Conservation (phyloP, 805 yeast species). For the Wickerhamiella siamensis region DNA sequence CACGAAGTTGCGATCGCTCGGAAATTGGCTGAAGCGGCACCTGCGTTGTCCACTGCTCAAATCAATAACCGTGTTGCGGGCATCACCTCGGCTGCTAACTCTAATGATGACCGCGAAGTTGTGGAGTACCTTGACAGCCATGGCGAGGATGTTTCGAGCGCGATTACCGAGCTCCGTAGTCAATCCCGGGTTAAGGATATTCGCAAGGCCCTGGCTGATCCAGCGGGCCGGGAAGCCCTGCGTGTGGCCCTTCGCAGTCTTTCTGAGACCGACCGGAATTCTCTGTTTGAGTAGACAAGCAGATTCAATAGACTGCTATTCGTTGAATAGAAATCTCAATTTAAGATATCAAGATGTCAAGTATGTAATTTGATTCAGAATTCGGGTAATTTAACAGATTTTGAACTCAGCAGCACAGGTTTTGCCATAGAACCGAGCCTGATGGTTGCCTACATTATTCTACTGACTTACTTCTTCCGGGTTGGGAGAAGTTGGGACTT, state of each 20-base stretch:
- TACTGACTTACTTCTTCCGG: no score
- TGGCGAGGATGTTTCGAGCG: slow-evolving; percentile 41
- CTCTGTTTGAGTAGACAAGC: slow-evolving; percentile 17
- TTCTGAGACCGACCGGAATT: slow-evolving; percentile 23
- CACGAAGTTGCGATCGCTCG: slow-evolving; percentile 69
- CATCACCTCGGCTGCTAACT: slow-evolving; percentile 32
- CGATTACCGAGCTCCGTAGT: slow-evolving; percentile 4
- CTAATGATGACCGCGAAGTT: slow-evolving; percentile 58
- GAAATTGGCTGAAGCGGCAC: slow-evolving; percentile 7
- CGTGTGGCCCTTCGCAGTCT: slow-evolving; percentile 22
- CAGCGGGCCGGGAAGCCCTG: slow-evolving; percentile 16
- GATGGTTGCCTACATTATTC: no score
- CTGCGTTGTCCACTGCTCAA: slow-evolving; percentile 5
- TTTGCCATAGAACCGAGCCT: no score
- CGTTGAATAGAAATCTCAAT: no score
- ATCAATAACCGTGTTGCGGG: slow-evolving; percentile 8
- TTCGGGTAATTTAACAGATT: no score
- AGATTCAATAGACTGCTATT: neutral
- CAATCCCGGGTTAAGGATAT: neutral
- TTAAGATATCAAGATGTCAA: no score
- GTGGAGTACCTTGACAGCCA: slow-evolving; percentile 77
- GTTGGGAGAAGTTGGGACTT: no score
- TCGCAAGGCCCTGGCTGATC: slow-evolving; percentile 2
- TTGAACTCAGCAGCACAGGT: no score
- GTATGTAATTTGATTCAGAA: no score